These are phyloP conservation scores for Ustilago loliicola DNA, from an alignment of 1,284 basidiomycete genomes.

Conservation along the genomic window DNA sequence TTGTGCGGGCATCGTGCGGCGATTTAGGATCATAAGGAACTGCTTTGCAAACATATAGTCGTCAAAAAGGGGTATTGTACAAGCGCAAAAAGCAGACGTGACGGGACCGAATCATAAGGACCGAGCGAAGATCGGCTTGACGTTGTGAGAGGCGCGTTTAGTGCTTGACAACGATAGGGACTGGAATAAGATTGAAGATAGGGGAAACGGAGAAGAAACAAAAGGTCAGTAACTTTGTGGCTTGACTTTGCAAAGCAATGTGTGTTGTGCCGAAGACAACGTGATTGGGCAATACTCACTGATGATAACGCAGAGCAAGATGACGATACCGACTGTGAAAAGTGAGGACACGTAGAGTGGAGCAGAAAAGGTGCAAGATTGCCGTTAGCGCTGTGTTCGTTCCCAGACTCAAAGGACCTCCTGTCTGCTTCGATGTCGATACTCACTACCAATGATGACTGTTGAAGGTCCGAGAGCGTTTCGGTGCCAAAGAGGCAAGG, in stretches of 20 bases:
- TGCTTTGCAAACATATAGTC: conserved; percentile 18
- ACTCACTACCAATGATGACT: conserved; percentile 50
- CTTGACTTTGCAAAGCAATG: neutral
- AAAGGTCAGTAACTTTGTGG: neutral
- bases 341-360: neutral
- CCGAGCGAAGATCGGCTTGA: neutral
- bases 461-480: neutral
- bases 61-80: conserved; percentile 40
- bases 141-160: conserved; percentile 9
- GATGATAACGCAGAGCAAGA: conserved; percentile 69
- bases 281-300: conserved; percentile 47
- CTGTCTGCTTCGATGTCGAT: neutral
- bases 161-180: conserved; percentile 63
- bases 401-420: neutral
- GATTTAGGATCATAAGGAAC: conserved; percentile 9
- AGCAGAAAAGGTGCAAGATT: neutral
- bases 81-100: conserved; percentile 31
- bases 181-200: conserved; percentile 17
- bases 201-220: neutral
- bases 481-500: neutral
- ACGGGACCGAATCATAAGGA: conserved; percentile 9
- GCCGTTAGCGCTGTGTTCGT: conserved; percentile 1
- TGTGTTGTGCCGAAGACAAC: neutral
- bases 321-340: conserved; percentile 63
- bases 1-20: neutral